Percentiles rank a stretch among this genome's conserved stretches.
Evolutionary conservation across 2,329 filamentous ascomycete genomes (phyloP).

Genomic region (Colletotrichum sp.): DNA sequence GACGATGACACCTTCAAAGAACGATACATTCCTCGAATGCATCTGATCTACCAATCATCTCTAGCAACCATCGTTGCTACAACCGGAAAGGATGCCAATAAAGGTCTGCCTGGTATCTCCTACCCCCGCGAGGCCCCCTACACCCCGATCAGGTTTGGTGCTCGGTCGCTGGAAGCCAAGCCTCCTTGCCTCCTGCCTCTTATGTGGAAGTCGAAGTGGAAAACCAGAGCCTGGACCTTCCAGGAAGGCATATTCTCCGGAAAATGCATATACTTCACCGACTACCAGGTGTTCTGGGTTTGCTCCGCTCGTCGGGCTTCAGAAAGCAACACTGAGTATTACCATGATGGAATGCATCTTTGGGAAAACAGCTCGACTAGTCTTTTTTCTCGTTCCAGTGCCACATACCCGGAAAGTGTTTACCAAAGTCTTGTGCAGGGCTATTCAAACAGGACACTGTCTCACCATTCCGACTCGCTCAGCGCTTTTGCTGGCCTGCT

Average conservation of each 20-base stretch:
- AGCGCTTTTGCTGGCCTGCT: not conserved
- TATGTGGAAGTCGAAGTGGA: not conserved
- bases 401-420: no score
- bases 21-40: not conserved
- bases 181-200: not conserved
- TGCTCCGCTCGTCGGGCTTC: not conserved
- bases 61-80: not conserved
- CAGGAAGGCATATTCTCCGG: not conserved
- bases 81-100: not conserved
- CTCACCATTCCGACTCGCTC: not conserved
- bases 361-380: not conserved
- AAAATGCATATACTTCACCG: not conserved
- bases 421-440: not conserved
- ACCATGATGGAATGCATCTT: not conserved
- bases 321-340: not conserved
- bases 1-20: not conserved
- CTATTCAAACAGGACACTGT: not conserved
- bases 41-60: not conserved
- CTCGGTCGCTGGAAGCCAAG: not conserved
- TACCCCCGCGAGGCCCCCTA: not conserved
- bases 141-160: not conserved
- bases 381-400: accelerated
- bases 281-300: not conserved
- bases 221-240: not conserved
- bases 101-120: not conserved